These are phyloP conservation scores for Sphagnum magellanicum DNA, from an alignment of 228 moss, liverwort and hornwort genomes.

Conservation along the genomic window DNA sequence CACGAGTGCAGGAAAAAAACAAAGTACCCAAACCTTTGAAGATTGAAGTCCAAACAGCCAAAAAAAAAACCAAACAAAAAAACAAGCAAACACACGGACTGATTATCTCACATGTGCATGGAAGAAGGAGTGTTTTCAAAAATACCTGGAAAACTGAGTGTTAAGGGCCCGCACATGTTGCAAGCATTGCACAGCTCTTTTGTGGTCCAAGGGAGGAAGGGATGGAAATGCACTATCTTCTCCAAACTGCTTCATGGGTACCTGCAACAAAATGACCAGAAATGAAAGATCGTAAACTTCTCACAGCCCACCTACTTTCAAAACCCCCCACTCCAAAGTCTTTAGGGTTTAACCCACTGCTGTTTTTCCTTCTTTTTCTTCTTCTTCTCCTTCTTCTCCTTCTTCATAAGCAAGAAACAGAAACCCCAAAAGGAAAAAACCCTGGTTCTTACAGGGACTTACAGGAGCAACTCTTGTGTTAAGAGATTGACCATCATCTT, in stretches of 20 bases:
- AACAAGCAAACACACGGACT: neutral
- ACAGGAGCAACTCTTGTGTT: neutral
- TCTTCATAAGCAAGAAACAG: neutral
- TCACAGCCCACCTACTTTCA: neutral
- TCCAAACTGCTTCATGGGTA: neutral
- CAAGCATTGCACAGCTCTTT: constrained; percentile 7
- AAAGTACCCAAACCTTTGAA: neutral
- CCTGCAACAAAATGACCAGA: neutral
- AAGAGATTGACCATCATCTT: neutral
- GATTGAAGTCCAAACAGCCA: neutral
- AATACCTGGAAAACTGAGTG: constrained; percentile 5
- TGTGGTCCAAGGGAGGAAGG: neutral
- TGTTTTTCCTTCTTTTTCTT: neutral
- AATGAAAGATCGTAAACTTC: neutral
- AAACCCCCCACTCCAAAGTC: neutral
- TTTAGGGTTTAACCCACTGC: neutral
- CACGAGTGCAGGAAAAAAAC: neutral
- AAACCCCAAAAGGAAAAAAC: neutral
- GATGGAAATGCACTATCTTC: neutral
- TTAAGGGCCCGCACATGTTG: constrained; percentile 9
- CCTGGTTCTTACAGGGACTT: neutral
- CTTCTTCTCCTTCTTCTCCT: neutral
- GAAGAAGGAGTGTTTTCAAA: neutral
- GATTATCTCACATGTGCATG: neutral
- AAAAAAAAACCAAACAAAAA: neutral